These are phyloP conservation scores for Mortierella sp. DNA, from an alignment of 371 early-diverging fungal species.

Conservation along the genomic window DNA sequence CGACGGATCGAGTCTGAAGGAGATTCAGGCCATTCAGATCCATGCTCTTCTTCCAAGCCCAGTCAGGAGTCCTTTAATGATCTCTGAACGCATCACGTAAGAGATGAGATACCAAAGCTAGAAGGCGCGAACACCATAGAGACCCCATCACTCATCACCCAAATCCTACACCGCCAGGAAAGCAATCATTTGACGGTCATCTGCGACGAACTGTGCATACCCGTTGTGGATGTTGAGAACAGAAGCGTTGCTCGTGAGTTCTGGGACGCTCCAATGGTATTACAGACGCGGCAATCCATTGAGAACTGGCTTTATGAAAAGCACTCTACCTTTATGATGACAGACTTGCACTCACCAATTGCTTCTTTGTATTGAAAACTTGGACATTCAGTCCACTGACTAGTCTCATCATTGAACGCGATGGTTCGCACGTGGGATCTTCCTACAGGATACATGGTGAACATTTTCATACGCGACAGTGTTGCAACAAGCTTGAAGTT, in stretches of 20 bases:
- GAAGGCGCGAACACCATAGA: slow-evolving; percentile 67
- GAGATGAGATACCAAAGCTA: slow-evolving; percentile 86
- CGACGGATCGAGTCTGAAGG: slow-evolving; percentile 79
- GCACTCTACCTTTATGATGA: not conserved
- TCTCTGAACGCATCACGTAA: slow-evolving; percentile 86
- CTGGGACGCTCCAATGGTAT: slow-evolving; percentile 86
- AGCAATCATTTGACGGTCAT: slow-evolving; percentile 83
- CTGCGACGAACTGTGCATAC: slow-evolving; percentile 87
- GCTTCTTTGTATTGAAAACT: not conserved
- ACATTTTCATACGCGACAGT: slow-evolving; percentile 79
- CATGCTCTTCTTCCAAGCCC: too few species aligned
- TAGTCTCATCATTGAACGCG: too few species aligned
- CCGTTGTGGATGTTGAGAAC: slow-evolving; percentile 88
- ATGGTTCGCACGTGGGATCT: not conserved
- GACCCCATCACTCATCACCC: slow-evolving; percentile 76
- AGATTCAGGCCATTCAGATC: slow-evolving; percentile 82
- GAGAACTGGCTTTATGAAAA: not conserved
- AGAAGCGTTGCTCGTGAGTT: slow-evolving; percentile 86
- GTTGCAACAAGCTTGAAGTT: slow-evolving; percentile 87
- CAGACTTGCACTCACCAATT: not conserved
- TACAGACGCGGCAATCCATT: slow-evolving; percentile 71
- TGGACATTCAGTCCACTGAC: slow-evolving; percentile 89
- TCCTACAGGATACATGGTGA: slow-evolving; percentile 87
- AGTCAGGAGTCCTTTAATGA: slow-evolving; percentile 80
- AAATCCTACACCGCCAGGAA: slow-evolving; percentile 73